These are phyloP conservation scores for Aspergillus funiculosus DNA, from an alignment of 495 filamentous ascomycete species.

Conservation along the genomic window DNA sequence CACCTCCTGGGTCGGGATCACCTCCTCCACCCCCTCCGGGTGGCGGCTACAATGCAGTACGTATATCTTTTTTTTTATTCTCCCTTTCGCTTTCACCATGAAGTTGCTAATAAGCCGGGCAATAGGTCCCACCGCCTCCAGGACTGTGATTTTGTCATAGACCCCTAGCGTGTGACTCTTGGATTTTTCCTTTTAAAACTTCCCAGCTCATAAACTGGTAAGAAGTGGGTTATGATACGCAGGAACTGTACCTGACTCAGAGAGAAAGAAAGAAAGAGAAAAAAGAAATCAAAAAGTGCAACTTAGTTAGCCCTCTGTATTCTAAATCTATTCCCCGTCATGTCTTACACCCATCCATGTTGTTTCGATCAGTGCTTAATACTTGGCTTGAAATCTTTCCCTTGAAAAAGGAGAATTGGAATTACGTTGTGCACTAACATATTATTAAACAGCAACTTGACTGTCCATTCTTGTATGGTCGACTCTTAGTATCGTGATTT, in stretches of 20 bases:
- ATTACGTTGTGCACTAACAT: too few relatives aligned
- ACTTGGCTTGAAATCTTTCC: neutral
- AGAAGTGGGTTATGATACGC: constrained; percentile 2
- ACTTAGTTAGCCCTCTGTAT: constrained; percentile 5
- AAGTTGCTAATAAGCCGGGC: neutral
- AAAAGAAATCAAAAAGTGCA: constrained; percentile 4
- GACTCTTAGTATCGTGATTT: too few relatives aligned
- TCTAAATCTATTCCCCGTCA: neutral
- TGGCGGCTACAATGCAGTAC: constrained; percentile 63
- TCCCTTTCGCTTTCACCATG: neutral
- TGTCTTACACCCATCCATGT: neutral
- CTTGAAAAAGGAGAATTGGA: too few relatives aligned
- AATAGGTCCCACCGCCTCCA: constrained; percentile 48
- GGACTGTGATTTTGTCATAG: constrained; percentile 33
- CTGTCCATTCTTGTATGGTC: too few relatives aligned
- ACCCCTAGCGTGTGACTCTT: neutral
- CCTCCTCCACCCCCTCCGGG: constrained; percentile 61
- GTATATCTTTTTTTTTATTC: constrained; percentile 4
- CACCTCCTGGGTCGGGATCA: constrained; percentile 55
- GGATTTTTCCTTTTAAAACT: too few relatives aligned
- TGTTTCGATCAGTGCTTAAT: too few relatives aligned
- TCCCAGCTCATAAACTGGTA: neutral
- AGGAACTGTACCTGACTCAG: constrained; percentile 1
- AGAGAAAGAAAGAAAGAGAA: too few relatives aligned
- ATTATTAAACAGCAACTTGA: too few relatives aligned